phyloP scores from a whole-genome alignment of 2,329 filamentous ascomycete genomes.

The Pseudogymnoascus sp. region DNA sequence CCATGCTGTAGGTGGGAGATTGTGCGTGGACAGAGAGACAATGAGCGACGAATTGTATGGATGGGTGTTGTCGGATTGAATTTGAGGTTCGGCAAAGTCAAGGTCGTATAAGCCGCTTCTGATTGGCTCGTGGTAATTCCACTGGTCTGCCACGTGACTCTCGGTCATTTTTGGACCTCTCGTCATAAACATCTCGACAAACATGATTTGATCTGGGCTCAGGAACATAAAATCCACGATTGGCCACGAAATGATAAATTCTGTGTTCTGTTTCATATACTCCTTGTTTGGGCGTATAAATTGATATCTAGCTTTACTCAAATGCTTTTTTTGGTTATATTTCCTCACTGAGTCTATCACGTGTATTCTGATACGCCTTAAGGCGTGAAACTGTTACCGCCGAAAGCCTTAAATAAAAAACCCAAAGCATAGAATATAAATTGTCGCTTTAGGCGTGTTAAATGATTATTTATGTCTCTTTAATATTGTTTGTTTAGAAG shows the following conservation, averaged over 20 bases:
- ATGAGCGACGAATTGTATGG: slow-evolving; percentile 1
- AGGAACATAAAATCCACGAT: not conserved
- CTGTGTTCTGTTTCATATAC: not conserved
- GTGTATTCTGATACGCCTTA: not conserved
- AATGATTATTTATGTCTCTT: not conserved
- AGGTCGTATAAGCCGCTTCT: slow-evolving; percentile 1
- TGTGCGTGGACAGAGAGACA: slow-evolving; percentile 4
- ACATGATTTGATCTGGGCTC: not conserved
- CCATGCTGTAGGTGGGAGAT: slow-evolving; percentile 42
- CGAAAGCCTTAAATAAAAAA: not conserved
- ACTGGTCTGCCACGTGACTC: not conserved
- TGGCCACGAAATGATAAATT: not conserved
- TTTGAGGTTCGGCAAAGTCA: slow-evolving; percentile 9
- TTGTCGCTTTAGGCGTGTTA: too few relatives aligned
- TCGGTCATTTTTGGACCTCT: not conserved
- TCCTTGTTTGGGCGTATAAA: not conserved
- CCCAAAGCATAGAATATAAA: not conserved
- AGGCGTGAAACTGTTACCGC: not conserved
- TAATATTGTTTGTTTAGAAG: not conserved
- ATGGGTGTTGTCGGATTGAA: slow-evolving; percentile 10
- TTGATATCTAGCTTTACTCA: not conserved
- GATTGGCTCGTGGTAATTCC: not conserved
- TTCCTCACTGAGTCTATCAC: not conserved
- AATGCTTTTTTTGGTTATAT: not conserved
- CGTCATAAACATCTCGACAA: not conserved